Percentiles rank a stretch among this genome's conserved stretches.
phyloP scores from a whole-genome alignment of 2,329 filamentous ascomycete genomes.

The Massarina eburnea region DNA sequence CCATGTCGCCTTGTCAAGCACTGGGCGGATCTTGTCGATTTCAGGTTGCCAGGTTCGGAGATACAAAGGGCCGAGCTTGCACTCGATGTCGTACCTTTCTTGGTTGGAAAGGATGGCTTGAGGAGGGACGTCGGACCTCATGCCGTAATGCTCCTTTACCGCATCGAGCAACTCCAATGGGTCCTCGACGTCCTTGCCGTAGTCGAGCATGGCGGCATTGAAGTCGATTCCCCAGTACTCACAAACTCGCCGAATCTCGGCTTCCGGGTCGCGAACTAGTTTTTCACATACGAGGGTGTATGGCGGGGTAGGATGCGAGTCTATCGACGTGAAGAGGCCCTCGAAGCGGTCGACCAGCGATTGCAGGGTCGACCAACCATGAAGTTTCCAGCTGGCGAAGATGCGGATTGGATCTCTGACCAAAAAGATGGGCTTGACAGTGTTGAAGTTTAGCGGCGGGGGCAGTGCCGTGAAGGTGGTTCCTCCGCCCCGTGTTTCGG shows the following conservation, averaged over 20 bases:
- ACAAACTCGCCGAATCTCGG: not conserved
- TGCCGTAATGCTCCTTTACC: not conserved
- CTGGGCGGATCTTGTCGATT: not conserved
- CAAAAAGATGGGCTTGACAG: not conserved
- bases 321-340: not conserved
- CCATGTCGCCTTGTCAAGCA: constrained; percentile 29
- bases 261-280: not conserved
- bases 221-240: not conserved
- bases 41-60: not conserved
- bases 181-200: not conserved
- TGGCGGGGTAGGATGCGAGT: not conserved
- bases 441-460: not conserved
- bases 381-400: not conserved
- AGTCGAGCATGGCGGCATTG: not conserved
- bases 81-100: not conserved
- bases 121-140: not conserved
- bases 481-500: no score
- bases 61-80: not conserved
- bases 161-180: not conserved
- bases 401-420: constrained; percentile 1
- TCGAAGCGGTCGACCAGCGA: not conserved
- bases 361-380: not conserved
- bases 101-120: not conserved
- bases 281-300: not conserved
- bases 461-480: not conserved